Percentiles rank a stretch among this genome's conserved stretches.
phyloP scores from a whole-genome alignment of 495 filamentous ascomycete genomes.

The Extremus antarcticus region DNA sequence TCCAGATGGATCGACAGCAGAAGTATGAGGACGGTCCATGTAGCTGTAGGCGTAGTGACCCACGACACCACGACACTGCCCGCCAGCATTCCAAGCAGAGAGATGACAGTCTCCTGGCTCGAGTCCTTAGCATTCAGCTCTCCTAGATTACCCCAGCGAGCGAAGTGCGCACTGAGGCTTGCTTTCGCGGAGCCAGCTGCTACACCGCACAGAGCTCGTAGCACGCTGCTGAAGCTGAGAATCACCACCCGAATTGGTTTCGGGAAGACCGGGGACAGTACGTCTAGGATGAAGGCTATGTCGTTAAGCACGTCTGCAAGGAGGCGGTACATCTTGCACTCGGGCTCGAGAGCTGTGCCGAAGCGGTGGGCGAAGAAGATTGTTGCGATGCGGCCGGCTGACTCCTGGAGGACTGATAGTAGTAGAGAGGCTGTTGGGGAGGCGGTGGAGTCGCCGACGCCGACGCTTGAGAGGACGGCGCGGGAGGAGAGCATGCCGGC shows the following conservation, averaged over 20 bases:
- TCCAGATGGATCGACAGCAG: slow-evolving; percentile 65
- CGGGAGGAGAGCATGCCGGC: slow-evolving; percentile 77
- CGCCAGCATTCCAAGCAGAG: slow-evolving; percentile 76
- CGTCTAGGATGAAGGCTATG: slow-evolving; percentile 76
- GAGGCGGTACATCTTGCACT: slow-evolving; percentile 89
- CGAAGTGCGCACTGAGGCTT: slow-evolving; percentile 85
- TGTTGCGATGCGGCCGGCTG: slow-evolving; percentile 72
- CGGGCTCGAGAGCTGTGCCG: slow-evolving; percentile 80
- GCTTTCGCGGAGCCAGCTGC: slow-evolving; percentile 85
- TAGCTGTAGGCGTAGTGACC: slow-evolving; percentile 57
- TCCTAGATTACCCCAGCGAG: slow-evolving; percentile 74
- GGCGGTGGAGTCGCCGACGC: slow-evolving; percentile 77
- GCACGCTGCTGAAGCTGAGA: slow-evolving; percentile 62
- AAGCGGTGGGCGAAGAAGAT: slow-evolving; percentile 82
- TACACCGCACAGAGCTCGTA: slow-evolving; percentile 78
- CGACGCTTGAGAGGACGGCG: slow-evolving; percentile 75
- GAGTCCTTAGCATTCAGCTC: slow-evolving; percentile 97
- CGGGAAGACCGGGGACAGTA: slow-evolving; percentile 71
- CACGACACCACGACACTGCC: slow-evolving; percentile 71
- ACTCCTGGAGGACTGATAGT: slow-evolving; percentile 76
- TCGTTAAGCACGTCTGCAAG: slow-evolving; percentile 91
- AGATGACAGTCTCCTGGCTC: slow-evolving; percentile 91
- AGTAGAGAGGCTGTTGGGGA: slow-evolving; percentile 81
- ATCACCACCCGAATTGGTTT: slow-evolving; percentile 54
- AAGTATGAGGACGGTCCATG: slow-evolving; percentile 62